A percentile compares a stretch with the other conserved stretches of the same genome.
Evolutionary conservation across 805 yeast species (phyloP).

Genomic region (Schwanniomyces yamadae): DNA sequence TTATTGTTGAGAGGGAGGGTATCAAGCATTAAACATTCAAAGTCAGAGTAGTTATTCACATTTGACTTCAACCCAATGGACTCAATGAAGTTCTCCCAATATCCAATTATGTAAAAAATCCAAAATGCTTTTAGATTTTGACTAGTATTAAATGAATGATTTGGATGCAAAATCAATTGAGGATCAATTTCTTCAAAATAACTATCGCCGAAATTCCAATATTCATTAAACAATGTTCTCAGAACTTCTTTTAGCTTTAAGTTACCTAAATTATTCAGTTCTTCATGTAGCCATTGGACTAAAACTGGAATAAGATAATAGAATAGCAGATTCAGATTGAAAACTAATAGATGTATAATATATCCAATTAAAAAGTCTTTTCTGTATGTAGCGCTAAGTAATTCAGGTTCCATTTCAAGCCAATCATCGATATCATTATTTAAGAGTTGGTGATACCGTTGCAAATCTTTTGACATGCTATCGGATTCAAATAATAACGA

Average conservation of each 20-base stretch:
- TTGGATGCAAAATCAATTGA: slow-evolving; percentile 13
- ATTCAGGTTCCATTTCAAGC: slow-evolving; percentile 33
- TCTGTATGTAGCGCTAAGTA: slow-evolving; percentile 20
- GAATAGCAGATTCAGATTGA: slow-evolving; percentile 31
- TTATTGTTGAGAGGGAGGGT: slow-evolving; percentile 18
- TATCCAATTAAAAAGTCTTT: slow-evolving; percentile 32
- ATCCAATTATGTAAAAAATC: slow-evolving; percentile 24
- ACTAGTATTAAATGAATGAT: slow-evolving; percentile 9
- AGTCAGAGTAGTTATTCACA: slow-evolving; percentile 9
- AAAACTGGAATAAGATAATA: slow-evolving; percentile 34
- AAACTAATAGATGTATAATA: slow-evolving; percentile 30
- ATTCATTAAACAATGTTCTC: slow-evolving; percentile 20
- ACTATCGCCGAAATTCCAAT: slow-evolving; percentile 18
- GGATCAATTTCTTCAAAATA: slow-evolving; percentile 13
- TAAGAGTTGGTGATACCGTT: slow-evolving; percentile 20
- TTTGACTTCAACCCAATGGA: slow-evolving; percentile 10
- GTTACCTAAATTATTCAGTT: slow-evolving; percentile 9
- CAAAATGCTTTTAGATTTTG: slow-evolving; percentile 21
- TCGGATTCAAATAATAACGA: slow-evolving; percentile 24
- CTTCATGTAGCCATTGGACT: slow-evolving; percentile 38
- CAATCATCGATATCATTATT: slow-evolving; percentile 37
- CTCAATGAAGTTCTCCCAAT: slow-evolving; percentile 27
- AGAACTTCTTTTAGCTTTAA: slow-evolving; percentile 8
- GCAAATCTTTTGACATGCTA: slow-evolving; percentile 23
- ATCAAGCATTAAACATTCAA: slow-evolving; percentile 24